These are phyloP conservation scores for Phytophthora idaei DNA, from an alignment of 352 stramenopile genomes.

Conservation along the genomic window DNA sequence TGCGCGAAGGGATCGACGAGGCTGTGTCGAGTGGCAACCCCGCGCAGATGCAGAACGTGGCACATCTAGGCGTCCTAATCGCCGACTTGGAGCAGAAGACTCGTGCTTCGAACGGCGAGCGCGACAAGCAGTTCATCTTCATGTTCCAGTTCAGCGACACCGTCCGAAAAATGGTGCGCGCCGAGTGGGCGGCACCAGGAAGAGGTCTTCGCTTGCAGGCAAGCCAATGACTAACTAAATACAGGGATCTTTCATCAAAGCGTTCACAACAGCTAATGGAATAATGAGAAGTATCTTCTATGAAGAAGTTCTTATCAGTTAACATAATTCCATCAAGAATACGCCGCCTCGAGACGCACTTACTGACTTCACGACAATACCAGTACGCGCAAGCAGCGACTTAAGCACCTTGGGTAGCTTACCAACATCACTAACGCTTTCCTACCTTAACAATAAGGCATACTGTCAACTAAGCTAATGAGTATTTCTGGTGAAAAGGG, in stretches of 20 bases:
- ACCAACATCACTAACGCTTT: too few relatives aligned
- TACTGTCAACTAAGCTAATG: neutral
- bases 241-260: neutral
- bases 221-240: slow-evolving; percentile 13
- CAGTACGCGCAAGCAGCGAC: too few relatives aligned
- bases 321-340: too few relatives aligned
- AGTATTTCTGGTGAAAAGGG: slow-evolving; percentile 35
- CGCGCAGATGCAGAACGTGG: slow-evolving; percentile 49
- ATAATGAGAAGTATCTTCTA: too few relatives aligned
- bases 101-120: slow-evolving; percentile 34
- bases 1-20: slow-evolving; percentile 48
- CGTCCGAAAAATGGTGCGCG: slow-evolving; percentile 43
- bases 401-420: too few relatives aligned
- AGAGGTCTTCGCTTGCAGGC: slow-evolving; percentile 15
- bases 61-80: slow-evolving; percentile 44
- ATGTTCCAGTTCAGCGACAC: slow-evolving; percentile 69
- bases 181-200: slow-evolving; percentile 32
- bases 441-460: too few relatives aligned
- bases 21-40: slow-evolving; percentile 53
- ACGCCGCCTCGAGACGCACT: too few relatives aligned
- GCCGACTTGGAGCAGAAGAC: slow-evolving; percentile 43
- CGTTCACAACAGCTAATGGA: too few relatives aligned
- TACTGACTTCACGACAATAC: too few relatives aligned
- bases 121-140: slow-evolving; percentile 64
- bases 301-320: too few relatives aligned